phyloP scores from a whole-genome alignment of 768 basidiomycete species.

The Tephrocybe sp. region DNA sequence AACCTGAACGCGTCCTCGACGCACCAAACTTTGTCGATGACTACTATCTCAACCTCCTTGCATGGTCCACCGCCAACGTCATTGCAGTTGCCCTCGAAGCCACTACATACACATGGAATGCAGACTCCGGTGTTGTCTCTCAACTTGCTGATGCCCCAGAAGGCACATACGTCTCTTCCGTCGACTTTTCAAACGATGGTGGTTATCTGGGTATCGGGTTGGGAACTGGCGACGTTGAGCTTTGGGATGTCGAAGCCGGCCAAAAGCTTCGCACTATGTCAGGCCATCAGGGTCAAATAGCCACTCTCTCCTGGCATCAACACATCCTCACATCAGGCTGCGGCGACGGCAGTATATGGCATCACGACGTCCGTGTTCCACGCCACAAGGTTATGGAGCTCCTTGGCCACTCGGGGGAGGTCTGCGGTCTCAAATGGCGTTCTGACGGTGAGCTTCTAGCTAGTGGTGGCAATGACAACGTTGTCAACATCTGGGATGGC shows the following conservation, averaged over 20 bases:
- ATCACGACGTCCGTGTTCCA: conserved; percentile 90
- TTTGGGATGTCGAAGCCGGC: conserved; percentile 87
- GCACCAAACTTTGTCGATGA: conserved; percentile 93
- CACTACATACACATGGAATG: conserved; percentile 91
- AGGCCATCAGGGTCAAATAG: conserved; percentile 83
- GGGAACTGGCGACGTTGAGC: conserved; percentile 82
- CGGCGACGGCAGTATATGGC: conserved; percentile 92
- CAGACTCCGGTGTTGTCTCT: conserved; percentile 82
- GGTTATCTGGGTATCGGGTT: conserved; percentile 80
- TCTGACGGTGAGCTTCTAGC: conserved; percentile 86
- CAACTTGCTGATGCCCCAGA: conserved; percentile 75
- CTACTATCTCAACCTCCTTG: conserved; percentile 93
- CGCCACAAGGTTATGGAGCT: conserved; percentile 90
- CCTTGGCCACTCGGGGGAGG: conserved; percentile 87
- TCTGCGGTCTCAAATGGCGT: conserved; percentile 91
- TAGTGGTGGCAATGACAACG: conserved; percentile 96
- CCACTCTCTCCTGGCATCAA: conserved; percentile 82
- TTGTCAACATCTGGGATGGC: conserved; percentile 97
- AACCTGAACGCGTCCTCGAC: conserved; percentile 91
- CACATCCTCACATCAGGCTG: conserved; percentile 88
- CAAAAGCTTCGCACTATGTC: conserved; percentile 87
- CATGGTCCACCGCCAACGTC: conserved; percentile 84
- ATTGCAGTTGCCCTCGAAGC: conserved; percentile 90
- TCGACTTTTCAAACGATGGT: conserved; percentile 80
- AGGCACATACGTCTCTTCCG: conserved; percentile 70